phyloP scores from a whole-genome alignment of 163 green algal genomes.

The Trebouxia gelatinosa region DNA sequence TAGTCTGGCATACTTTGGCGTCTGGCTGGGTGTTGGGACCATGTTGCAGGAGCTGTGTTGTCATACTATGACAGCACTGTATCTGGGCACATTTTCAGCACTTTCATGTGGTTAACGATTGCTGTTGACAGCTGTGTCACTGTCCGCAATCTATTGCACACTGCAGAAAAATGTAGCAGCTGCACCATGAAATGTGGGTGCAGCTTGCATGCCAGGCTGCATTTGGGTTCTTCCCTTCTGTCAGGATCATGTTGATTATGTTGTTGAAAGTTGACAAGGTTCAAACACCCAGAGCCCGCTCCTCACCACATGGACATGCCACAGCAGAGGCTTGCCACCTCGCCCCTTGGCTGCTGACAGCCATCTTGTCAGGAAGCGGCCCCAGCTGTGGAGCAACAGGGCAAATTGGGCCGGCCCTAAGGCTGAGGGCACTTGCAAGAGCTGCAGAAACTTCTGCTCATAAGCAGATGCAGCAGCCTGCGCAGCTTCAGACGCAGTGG shows the following conservation, averaged over 20 bases:
- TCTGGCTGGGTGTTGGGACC: too few relatives aligned
- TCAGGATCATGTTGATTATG: too few relatives aligned
- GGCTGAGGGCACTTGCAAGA: not conserved
- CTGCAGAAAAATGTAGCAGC: too few relatives aligned
- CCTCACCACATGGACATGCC: not conserved
- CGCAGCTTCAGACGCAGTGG: not conserved
- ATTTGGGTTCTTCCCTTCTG: too few relatives aligned
- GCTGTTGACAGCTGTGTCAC: too few relatives aligned
- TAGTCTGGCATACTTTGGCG: too few relatives aligned
- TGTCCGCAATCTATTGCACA: too few relatives aligned
- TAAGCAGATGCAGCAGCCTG: conserved; percentile 1
- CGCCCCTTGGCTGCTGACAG: conserved; percentile 25
- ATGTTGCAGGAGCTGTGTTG: not conserved
- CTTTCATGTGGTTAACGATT: not conserved
- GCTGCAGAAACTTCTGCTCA: not conserved
- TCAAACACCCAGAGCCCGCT: too few relatives aligned
- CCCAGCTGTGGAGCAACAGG: conserved; percentile 24
- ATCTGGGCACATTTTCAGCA: not conserved
- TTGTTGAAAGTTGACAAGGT: not conserved
- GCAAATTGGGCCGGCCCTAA: not conserved
- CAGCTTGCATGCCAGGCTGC: too few relatives aligned
- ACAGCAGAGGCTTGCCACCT: too few relatives aligned
- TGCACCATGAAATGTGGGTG: too few relatives aligned
- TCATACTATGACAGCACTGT: not conserved
- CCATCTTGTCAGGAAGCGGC: conserved; percentile 15